These are phyloP conservation scores for Pilobolus umbonatus DNA, from an alignment of 192 early-diverging fungal species.

Conservation along the genomic window DNA sequence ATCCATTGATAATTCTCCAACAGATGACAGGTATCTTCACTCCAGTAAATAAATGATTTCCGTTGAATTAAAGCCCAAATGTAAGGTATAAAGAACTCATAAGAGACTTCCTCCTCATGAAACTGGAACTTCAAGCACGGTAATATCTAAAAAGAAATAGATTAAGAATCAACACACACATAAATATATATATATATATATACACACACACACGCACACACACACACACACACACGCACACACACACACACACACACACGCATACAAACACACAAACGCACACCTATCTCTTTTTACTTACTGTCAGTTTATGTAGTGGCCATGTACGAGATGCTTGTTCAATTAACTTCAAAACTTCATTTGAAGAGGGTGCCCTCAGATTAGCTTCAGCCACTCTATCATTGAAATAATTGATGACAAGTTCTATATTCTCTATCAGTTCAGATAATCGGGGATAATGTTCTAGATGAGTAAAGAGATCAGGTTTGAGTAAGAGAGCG, in stretches of 20 bases:
- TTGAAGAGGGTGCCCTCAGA: conserved; percentile 57
- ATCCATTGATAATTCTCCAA: conserved; percentile 23
- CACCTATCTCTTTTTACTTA: conserved; percentile 4
- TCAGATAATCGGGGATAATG: conserved; percentile 46
- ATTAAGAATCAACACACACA: conserved; percentile 7
- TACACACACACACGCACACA: no score
- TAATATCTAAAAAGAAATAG: conserved; percentile 26
- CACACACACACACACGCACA: no score
- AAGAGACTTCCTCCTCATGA: conserved; percentile 52
- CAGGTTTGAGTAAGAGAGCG: conserved; percentile 59
- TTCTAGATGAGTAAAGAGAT: conserved; percentile 57
- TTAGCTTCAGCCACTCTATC: conserved; percentile 57
- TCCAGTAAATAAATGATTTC: conserved; percentile 64
- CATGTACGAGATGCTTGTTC: conserved; percentile 61
- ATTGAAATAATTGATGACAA: conserved; percentile 63
- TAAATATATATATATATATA: no score
- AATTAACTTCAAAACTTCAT: conserved; percentile 60
- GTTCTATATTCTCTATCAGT: conserved; percentile 61
- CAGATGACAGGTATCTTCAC: conserved; percentile 52
- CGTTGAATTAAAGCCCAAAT: conserved; percentile 59
- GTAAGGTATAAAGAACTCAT: conserved; percentile 65
- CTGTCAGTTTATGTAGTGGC: conserved; percentile 49
- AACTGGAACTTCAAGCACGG: conserved; percentile 66
- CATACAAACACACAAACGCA: no score
- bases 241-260: not conserved